Conservation (phyloP, 164 flowering plant species). For the Macadamia integrifolia region DNA sequence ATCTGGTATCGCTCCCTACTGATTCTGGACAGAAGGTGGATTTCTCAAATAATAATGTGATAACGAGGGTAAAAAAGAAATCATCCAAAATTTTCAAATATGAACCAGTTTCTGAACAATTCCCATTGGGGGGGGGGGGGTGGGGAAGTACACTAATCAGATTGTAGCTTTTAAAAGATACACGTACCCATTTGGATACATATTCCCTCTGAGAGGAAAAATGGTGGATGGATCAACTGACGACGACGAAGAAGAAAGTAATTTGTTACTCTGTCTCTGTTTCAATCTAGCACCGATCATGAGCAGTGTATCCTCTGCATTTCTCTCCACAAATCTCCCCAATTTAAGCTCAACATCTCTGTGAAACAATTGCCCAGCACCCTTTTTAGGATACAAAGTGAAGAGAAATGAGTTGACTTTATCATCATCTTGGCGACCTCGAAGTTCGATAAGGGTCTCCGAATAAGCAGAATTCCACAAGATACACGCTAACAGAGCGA, state of each 20-base stretch:
- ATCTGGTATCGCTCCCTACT: neutral
- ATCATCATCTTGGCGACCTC: constrained; percentile 22
- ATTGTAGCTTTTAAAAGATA: neutral
- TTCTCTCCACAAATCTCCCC: constrained; percentile 39
- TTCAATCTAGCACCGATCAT: constrained; percentile 7
- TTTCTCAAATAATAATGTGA: neutral
- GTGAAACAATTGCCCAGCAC: constrained; percentile 3
- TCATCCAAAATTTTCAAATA: too few species aligned
- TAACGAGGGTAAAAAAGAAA: neutral
- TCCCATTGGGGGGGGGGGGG: too few species aligned
- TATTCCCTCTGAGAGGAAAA: constrained; percentile 56
- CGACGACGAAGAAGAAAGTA: constrained; percentile 13
- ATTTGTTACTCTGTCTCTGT: constrained; percentile 9
- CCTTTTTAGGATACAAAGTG: constrained; percentile 42
- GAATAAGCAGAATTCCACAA: constrained; percentile 23
- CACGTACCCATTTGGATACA: constrained; percentile 77
- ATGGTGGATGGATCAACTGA: constrained; percentile 36
- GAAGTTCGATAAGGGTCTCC: constrained; percentile 18
- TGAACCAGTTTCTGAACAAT: neutral
- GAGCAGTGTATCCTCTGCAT: constrained; percentile 7
- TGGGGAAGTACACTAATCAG: too few species aligned
- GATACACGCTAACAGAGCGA: constrained; percentile 33
- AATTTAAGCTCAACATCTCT: constrained; percentile 37
- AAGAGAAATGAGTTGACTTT: constrained; percentile 36
- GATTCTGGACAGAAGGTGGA: neutral